phyloP scores from a whole-genome alignment of 495 filamentous ascomycete genomes.

The Neurospora pannonica region DNA sequence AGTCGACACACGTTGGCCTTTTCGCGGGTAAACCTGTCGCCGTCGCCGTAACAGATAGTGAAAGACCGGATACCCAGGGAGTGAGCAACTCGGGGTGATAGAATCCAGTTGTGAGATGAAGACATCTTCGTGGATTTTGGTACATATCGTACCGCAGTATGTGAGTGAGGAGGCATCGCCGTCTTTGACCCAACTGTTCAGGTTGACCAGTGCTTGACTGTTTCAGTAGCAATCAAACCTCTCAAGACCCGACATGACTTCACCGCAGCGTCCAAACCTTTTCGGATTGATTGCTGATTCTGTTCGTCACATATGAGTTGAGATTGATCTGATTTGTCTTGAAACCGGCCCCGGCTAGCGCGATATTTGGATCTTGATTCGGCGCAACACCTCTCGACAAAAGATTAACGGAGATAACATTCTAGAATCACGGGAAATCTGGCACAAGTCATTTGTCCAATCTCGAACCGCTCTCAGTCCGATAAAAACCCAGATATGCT shows the following conservation, averaged over 20 bases:
- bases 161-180: neutral
- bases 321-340: neutral
- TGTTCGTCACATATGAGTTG: neutral
- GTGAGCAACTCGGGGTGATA: neutral
- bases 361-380: slow-evolving; percentile 15
- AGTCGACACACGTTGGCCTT: neutral
- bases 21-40: neutral
- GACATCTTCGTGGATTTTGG: neutral
- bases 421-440: neutral
- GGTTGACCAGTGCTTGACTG: neutral
- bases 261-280: neutral
- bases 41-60: neutral
- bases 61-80: neutral
- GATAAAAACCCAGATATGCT: neutral
- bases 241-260: neutral
- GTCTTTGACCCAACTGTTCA: neutral
- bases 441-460: neutral
- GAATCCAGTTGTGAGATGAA: neutral
- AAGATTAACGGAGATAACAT: neutral
- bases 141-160: neutral
- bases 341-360: neutral
- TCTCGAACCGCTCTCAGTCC: neutral
- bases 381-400: slow-evolving; percentile 4
- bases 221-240: neutral
- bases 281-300: neutral